These are phyloP conservation scores for Saccharomycopsis fodiens DNA, from an alignment of 805 yeast species.

Conservation along the genomic window DNA sequence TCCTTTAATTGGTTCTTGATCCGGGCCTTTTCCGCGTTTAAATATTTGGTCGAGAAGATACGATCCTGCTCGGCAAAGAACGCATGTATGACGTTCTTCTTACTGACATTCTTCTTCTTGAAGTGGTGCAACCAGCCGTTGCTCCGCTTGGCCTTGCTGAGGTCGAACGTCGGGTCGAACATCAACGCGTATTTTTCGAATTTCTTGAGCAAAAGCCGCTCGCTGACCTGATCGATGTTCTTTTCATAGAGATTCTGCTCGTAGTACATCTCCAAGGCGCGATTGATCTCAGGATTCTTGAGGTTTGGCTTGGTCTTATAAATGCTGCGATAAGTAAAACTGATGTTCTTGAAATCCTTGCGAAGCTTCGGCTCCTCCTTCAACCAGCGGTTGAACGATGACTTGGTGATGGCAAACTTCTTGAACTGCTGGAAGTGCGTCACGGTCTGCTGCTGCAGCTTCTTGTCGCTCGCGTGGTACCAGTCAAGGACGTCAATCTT, in stretches of 20 bases:
- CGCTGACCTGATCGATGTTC: slow-evolving; percentile 24
- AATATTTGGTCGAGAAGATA: slow-evolving; percentile 17
- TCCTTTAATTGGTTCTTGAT: slow-evolving; percentile 20
- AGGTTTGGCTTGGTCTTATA: slow-evolving; percentile 29
- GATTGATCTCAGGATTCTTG: slow-evolving; percentile 29
- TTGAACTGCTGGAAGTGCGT: slow-evolving; percentile 26
- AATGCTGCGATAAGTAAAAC: slow-evolving; percentile 24
- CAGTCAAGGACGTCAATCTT: slow-evolving; percentile 32
- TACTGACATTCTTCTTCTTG: slow-evolving; percentile 27
- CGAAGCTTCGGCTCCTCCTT: slow-evolving; percentile 28
- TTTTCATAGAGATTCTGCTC: slow-evolving; percentile 31
- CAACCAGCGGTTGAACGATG: slow-evolving; percentile 35
- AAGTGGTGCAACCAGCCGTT: slow-evolving; percentile 38
- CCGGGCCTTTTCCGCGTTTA: slow-evolving; percentile 25
- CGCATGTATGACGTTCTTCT: slow-evolving; percentile 25
- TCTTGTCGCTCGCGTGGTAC: slow-evolving; percentile 28
- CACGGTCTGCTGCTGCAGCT: slow-evolving; percentile 31
- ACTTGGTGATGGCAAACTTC: slow-evolving; percentile 31
- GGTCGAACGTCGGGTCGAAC: slow-evolving; percentile 13
- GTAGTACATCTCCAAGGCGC: slow-evolving; percentile 31
- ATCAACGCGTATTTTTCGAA: slow-evolving; percentile 22
- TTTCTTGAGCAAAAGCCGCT: slow-evolving; percentile 27
- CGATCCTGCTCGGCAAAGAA: slow-evolving; percentile 23
- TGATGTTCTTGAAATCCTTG: slow-evolving; percentile 24
- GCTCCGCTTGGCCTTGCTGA: slow-evolving; percentile 23